These are phyloP conservation scores for Tylopilus orsonianus DNA, from an alignment of 1,284 basidiomycete species.

Conservation along the genomic window DNA sequence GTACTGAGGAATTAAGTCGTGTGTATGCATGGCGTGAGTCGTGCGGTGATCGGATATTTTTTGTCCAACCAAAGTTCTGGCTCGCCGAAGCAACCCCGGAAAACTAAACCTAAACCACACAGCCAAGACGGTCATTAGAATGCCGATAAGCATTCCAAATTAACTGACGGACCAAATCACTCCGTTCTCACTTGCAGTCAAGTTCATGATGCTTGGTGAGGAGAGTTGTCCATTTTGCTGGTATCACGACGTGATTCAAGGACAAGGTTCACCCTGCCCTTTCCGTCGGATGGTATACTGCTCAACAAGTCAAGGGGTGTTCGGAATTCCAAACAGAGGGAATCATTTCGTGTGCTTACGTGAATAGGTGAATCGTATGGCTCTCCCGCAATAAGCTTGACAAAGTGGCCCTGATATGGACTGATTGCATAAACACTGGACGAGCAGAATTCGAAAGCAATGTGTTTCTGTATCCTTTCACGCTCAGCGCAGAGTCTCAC, in stretches of 20 bases:
- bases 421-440: no score
- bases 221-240: neutral
- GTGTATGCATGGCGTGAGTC: slow-evolving; percentile 1
- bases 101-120: neutral
- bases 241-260: neutral
- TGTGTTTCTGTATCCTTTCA: neutral
- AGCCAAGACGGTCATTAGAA: slow-evolving; percentile 3
- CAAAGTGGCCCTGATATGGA: no score
- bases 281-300: slow-evolving; percentile 1
- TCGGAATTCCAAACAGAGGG: neutral
- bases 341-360: slow-evolving; percentile 7
- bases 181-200: neutral
- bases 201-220: slow-evolving; percentile 1
- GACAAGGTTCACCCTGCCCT: neutral
- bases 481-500: no score
- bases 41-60: slow-evolving; percentile 11
- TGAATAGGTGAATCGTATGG: slow-evolving; percentile 2
- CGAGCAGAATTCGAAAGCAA: no score
- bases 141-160: slow-evolving; percentile 7
- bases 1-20: neutral
- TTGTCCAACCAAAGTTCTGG: neutral
- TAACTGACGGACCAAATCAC: slow-evolving; percentile 7
- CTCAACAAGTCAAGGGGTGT: neutral
- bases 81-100: neutral
- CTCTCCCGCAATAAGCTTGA: neutral